A percentile compares a stretch with the other conserved stretches of the same genome.
Conservation (phyloP, 2,329 filamentous ascomycete genomes). For the Alternaria panax region DNA sequence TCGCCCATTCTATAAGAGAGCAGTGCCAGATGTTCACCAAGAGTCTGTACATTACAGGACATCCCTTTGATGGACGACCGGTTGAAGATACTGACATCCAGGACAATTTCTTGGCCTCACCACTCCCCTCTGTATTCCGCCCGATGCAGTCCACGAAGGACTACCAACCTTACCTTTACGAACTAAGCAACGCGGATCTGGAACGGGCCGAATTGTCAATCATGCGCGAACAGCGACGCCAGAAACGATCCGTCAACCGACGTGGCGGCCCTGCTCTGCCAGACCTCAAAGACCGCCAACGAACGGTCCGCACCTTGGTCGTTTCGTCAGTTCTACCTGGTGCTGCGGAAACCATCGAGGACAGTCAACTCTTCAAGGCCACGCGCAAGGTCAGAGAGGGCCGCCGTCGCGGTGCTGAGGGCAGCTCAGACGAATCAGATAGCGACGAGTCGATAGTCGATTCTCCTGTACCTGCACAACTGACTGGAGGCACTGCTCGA, state of each 20-base stretch:
- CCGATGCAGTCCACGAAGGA: constrained; percentile 94
- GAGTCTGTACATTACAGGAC: constrained; percentile 89
- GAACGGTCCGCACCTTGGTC: constrained; percentile 89
- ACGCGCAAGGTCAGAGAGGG: constrained; percentile 53
- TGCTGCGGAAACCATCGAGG: constrained; percentile 78
- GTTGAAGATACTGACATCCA: constrained; percentile 91
- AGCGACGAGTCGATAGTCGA: constrained; percentile 88
- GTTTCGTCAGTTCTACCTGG: constrained; percentile 93
- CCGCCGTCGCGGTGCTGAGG: constrained; percentile 68
- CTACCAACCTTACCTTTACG: constrained; percentile 90
- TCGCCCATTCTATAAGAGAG: constrained; percentile 96
- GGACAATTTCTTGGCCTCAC: constrained; percentile 83
- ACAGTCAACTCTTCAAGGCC: constrained; percentile 83
- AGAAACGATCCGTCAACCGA: constrained; percentile 94
- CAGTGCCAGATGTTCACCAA: constrained; percentile 94
- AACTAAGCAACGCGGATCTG: constrained; percentile 87
- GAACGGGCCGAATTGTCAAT: constrained; percentile 92
- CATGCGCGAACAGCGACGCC: constrained; percentile 88
- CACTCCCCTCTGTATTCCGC: constrained; percentile 82
- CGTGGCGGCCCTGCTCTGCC: constrained; percentile 90
- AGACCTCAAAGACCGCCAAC: constrained; percentile 93
- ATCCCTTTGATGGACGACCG: constrained; percentile 92
- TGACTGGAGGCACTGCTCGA: constrained; percentile 77
- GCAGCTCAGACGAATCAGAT: constrained; percentile 89
- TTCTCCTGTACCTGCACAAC: constrained; percentile 77